Evolutionary conservation across 805 yeast species (phyloP).

Genomic region (Saturnispora hagleri): DNA sequence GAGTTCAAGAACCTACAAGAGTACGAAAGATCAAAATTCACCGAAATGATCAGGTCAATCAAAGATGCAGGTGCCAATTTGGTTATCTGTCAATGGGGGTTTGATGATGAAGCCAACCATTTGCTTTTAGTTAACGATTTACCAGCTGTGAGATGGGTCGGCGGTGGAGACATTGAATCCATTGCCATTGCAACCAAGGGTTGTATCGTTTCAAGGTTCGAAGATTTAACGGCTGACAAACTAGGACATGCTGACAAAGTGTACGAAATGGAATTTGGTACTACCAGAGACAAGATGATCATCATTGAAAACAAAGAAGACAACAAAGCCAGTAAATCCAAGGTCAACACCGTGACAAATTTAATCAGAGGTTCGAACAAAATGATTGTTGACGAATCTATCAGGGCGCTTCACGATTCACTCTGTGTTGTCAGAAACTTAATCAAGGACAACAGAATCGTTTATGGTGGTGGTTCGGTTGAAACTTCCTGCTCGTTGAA

Average conservation of each 20-base stretch:
- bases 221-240: slow-evolving; percentile 73
- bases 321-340: slow-evolving; percentile 37
- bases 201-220: slow-evolving; percentile 93
- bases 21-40: slow-evolving; percentile 86
- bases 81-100: slow-evolving; percentile 99
- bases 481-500: slow-evolving; percentile 91
- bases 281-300: slow-evolving; percentile 92
- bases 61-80: slow-evolving; percentile 90
- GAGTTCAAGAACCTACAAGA: slow-evolving; percentile 86
- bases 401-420: slow-evolving; percentile 93
- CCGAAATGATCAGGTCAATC: slow-evolving; percentile 80
- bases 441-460: slow-evolving; percentile 83
- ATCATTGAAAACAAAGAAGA: slow-evolving; percentile 86
- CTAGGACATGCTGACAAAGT: slow-evolving; percentile 83
- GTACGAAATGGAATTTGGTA: slow-evolving; percentile 87
- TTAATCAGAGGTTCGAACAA: slow-evolving; percentile 92
- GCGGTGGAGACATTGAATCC: slow-evolving; percentile 91
- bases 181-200: slow-evolving; percentile 97
- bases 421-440: slow-evolving; percentile 95
- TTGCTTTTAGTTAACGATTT: slow-evolving; percentile 75
- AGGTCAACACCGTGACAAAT: slow-evolving; percentile 55
- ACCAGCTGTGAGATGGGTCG: slow-evolving; percentile 98
- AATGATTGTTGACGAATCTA: slow-evolving; percentile 96
- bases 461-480: slow-evolving; percentile 99
- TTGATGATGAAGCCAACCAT: slow-evolving; percentile 97